phyloP scores from a whole-genome alignment of 768 basidiomycete genomes.

The Roridomyces roridus region DNA sequence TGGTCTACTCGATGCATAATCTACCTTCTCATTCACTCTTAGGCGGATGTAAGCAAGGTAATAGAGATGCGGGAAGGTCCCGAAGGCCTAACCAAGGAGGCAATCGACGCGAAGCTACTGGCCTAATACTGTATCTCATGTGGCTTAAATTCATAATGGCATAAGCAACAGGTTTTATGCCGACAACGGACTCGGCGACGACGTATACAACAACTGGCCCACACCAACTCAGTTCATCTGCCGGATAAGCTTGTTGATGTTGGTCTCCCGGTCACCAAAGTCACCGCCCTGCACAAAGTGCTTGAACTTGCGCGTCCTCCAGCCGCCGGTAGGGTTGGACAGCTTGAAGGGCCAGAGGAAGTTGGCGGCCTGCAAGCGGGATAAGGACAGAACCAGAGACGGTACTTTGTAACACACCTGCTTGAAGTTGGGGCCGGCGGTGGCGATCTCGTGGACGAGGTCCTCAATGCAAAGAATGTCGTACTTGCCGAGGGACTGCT shows the following conservation, averaged over 20 bases:
- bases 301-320: slow-evolving; percentile 98
- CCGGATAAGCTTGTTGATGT: slow-evolving; percentile 97
- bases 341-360: slow-evolving; percentile 99
- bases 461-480: slow-evolving; percentile 98
- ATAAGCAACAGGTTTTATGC: slow-evolving; percentile 23
- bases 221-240: slow-evolving; percentile 77
- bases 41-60: slow-evolving; percentile 82
- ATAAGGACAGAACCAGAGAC: slow-evolving; percentile 13
- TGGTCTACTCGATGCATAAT: background rate
- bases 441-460: slow-evolving; percentile 95
- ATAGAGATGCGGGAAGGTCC: slow-evolving; percentile 84
- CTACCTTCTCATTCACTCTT: slow-evolving; percentile 6
- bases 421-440: slow-evolving; percentile 98
- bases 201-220: slow-evolving; percentile 5
- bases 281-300: slow-evolving; percentile 96
- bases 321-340: slow-evolving; percentile 98
- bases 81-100: slow-evolving; percentile 78
- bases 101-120: slow-evolving; percentile 67
- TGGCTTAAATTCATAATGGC: slow-evolving; percentile 21
- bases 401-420: slow-evolving; percentile 62
- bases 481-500: slow-evolving; percentile 87
- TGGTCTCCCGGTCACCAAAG: slow-evolving; percentile 94
- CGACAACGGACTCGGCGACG: slow-evolving; percentile 2
- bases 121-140: slow-evolving; percentile 20
- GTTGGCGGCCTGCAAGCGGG: slow-evolving; percentile 70